phyloP scores from a whole-genome alignment of 257 asterid species.

The Plectranthus barbatus region DNA sequence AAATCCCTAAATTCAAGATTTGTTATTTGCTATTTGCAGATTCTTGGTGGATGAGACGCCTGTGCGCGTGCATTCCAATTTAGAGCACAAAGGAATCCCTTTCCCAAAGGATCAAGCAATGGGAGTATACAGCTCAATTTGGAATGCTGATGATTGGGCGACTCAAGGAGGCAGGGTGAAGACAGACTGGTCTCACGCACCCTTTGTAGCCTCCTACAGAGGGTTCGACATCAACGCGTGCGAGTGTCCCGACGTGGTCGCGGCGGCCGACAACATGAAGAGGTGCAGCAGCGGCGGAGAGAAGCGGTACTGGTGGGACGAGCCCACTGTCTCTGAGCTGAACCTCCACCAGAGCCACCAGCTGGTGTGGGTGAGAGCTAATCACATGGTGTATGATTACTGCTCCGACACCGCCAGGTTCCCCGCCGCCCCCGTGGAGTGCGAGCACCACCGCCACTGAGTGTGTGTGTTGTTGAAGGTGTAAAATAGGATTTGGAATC shows the following conservation, averaged over 20 bases:
- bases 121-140: constrained; percentile 80
- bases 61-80: constrained; percentile 53
- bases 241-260: constrained; percentile 34
- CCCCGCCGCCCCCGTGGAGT: constrained; percentile 51
- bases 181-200: constrained; percentile 83
- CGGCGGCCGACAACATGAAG: constrained; percentile 29
- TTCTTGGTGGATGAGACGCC: constrained; percentile 80
- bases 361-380: constrained; percentile 64
- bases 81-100: constrained; percentile 70
- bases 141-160: constrained; percentile 97
- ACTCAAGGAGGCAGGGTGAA: constrained; percentile 79
- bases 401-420: constrained; percentile 59
- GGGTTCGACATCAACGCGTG: constrained; percentile 61
- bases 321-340: constrained; percentile 49
- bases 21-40: constrained; percentile 21
- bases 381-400: constrained; percentile 72
- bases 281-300: constrained; percentile 35
- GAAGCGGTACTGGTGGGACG: constrained; percentile 66
- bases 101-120: constrained; percentile 75
- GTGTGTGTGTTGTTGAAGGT: background rate
- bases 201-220: constrained; percentile 54
- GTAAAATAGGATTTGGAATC: constrained; percentile 9
- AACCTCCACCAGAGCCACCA: constrained; percentile 74
- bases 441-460: constrained; percentile 63
- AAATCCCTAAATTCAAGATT: too few relatives aligned